Conservation (phyloP, 768 basidiomycete genomes). For the Cytidiella melzeri region DNA sequence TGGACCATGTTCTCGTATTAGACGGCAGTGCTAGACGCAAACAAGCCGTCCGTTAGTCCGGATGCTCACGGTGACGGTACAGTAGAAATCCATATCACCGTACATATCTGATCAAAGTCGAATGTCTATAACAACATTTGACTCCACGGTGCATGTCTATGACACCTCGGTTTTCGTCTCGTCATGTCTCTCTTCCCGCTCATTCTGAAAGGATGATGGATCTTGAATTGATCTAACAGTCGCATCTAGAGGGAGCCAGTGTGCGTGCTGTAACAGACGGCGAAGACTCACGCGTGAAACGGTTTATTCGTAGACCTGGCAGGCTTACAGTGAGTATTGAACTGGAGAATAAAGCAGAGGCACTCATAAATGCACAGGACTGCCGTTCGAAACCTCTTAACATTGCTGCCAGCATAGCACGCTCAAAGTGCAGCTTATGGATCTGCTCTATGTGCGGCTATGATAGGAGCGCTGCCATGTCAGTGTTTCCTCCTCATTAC, state of each 20-base stretch:
- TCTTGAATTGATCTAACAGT: slow-evolving; percentile 22
- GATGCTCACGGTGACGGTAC: slow-evolving; percentile 48
- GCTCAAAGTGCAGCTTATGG: slow-evolving; percentile 40
- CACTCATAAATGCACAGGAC: slow-evolving; percentile 32
- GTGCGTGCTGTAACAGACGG: slow-evolving; percentile 85
- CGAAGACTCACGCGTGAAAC: slow-evolving; percentile 75
- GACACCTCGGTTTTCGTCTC: slow-evolving; percentile 51
- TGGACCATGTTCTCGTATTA: slow-evolving; percentile 81
- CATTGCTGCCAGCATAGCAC: slow-evolving; percentile 57
- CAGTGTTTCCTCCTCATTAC: no score
- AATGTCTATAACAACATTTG: slow-evolving; percentile 82
- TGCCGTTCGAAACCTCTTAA: slow-evolving; percentile 61
- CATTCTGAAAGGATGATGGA: neutral
- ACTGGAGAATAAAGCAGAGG: neutral
- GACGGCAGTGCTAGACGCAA: slow-evolving; percentile 69
- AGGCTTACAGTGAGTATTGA: slow-evolving; percentile 54
- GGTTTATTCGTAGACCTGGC: slow-evolving; percentile 74
- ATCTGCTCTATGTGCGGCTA: slow-evolving; percentile 72
- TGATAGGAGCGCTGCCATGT: slow-evolving; percentile 57
- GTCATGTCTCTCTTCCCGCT: neutral
- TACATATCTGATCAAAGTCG: slow-evolving; percentile 49
- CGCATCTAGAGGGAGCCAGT: slow-evolving; percentile 41
- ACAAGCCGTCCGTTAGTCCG: slow-evolving; percentile 59
- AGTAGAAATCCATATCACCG: slow-evolving; percentile 36
- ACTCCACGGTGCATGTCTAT: slow-evolving; percentile 78